A percentile compares a stretch with the other conserved stretches of the same genome.
These are phyloP conservation scores for Solanum clarkiae DNA, from an alignment of 257 asterid genomes.

Conservation along the genomic window DNA sequence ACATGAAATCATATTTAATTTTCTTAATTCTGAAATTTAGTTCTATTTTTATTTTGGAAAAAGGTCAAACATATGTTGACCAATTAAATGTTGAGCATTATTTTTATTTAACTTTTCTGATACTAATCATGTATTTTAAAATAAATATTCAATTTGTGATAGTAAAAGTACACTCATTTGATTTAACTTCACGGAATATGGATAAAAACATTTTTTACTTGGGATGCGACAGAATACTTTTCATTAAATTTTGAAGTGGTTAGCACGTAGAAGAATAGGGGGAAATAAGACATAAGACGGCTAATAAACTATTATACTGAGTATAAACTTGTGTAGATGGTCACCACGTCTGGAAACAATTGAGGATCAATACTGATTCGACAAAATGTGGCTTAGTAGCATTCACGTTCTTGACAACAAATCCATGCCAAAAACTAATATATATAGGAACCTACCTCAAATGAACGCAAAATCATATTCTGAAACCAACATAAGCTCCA, in stretches of 20 bases:
- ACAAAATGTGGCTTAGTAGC: conserved; percentile 16
- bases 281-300: neutral
- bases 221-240: neutral
- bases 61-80: neutral
- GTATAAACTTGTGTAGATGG: conserved; percentile 7
- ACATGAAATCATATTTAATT: neutral
- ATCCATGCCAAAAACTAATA: conserved; percentile 4
- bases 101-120: neutral
- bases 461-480: neutral
- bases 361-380: neutral
- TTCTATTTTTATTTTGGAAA: neutral
- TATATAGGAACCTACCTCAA: conserved; percentile 11
- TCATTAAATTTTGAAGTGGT: neutral
- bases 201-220: neutral
- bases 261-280: neutral
- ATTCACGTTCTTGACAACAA: conserved; percentile 34
- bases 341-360: conserved; percentile 31
- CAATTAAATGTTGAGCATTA: neutral
- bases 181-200: neutral
- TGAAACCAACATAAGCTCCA: neutral
- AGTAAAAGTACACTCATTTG: neutral
- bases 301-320: neutral
- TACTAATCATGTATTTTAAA: neutral
- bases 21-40: neutral
- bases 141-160: neutral